A percentile compares a stretch with the other conserved stretches of the same genome.
Conservation (phyloP, 768 basidiomycete genomes). For the Lenzites betulinus region DNA sequence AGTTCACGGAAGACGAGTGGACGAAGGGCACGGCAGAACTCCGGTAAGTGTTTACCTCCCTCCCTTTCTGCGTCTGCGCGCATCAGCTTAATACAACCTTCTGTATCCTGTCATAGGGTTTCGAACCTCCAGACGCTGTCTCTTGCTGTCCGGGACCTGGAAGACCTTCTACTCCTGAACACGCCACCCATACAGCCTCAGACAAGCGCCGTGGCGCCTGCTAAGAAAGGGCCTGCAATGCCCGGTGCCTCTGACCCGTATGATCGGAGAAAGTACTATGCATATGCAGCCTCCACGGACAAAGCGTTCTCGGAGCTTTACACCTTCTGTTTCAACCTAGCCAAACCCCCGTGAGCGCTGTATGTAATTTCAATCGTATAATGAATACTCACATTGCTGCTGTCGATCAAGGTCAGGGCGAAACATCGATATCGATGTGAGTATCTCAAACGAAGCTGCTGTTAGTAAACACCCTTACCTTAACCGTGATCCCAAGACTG, state of each 20-base stretch:
- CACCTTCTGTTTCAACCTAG: conserved; percentile 66
- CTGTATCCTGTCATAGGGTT: conserved; percentile 38
- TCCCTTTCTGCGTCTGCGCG: conserved; percentile 1
- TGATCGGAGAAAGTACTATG: conserved; percentile 51
- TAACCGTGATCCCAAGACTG: conserved; percentile 47
- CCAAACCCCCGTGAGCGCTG: conserved; percentile 67
- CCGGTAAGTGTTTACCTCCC: conserved; percentile 36
- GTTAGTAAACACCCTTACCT: background rate
- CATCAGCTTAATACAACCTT: background rate
- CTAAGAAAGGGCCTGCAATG: conserved; percentile 35
- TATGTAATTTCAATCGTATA: background rate
- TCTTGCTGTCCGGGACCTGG: conserved; percentile 58
- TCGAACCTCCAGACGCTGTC: conserved; percentile 52
- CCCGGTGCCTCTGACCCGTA: conserved; percentile 53
- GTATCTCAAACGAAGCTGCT: conserved; percentile 18
- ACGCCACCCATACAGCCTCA: conserved; percentile 38
- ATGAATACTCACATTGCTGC: no score
- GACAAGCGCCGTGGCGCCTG: conserved; percentile 25
- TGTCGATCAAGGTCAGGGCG: conserved; percentile 56
- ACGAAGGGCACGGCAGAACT: conserved; percentile 50
- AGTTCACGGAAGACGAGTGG: conserved; percentile 72
- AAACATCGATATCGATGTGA: conserved; percentile 83
- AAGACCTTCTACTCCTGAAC: conserved; percentile 56
- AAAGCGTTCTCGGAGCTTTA: conserved; percentile 68
- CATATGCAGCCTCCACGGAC: conserved; percentile 50